A percentile compares a stretch with the other conserved stretches of the same genome.
These are phyloP conservation scores for Pseudogymnoascus sp. DNA, from an alignment of 2,329 filamentous ascomycete species.

Conservation along the genomic window DNA sequence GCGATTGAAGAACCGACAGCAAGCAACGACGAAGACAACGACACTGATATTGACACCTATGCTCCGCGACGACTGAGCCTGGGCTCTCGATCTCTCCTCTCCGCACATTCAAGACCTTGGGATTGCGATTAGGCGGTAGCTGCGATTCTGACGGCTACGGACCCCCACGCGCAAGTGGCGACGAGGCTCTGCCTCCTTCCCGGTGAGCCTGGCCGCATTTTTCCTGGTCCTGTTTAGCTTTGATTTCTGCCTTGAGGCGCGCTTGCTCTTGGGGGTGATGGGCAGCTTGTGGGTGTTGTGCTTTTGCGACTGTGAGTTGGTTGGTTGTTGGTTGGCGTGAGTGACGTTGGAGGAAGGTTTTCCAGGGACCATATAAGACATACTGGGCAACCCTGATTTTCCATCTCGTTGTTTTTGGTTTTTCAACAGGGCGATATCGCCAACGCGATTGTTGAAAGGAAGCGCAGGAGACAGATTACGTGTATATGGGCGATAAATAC, in stretches of 20 bases:
- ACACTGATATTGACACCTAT: not conserved
- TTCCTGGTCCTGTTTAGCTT: not conserved
- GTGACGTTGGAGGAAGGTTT: not conserved
- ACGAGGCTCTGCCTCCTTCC: not conserved
- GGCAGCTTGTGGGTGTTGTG: not conserved
- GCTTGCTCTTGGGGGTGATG: not conserved
- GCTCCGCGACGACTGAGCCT: not conserved
- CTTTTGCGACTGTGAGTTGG: not conserved
- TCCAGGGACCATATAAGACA: not conserved
- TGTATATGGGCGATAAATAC: not conserved
- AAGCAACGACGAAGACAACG: not conserved
- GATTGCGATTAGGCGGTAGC: not conserved
- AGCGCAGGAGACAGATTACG: not conserved
- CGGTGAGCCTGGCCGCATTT: not conserved
- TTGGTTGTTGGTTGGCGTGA: not conserved
- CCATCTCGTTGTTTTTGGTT: not conserved
- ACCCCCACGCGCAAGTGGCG: conserved; percentile 1
- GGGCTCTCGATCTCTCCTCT: not conserved
- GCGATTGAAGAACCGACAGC: not conserved
- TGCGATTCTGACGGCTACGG: not conserved
- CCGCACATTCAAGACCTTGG: not conserved
- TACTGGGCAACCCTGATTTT: not conserved
- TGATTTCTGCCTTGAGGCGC: not conserved
- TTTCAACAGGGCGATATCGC: not conserved
- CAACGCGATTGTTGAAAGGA: not conserved